Evolutionary conservation across 1,284 basidiomycete genomes (phyloP).

Genomic region (Ganoderma meredithae): DNA sequence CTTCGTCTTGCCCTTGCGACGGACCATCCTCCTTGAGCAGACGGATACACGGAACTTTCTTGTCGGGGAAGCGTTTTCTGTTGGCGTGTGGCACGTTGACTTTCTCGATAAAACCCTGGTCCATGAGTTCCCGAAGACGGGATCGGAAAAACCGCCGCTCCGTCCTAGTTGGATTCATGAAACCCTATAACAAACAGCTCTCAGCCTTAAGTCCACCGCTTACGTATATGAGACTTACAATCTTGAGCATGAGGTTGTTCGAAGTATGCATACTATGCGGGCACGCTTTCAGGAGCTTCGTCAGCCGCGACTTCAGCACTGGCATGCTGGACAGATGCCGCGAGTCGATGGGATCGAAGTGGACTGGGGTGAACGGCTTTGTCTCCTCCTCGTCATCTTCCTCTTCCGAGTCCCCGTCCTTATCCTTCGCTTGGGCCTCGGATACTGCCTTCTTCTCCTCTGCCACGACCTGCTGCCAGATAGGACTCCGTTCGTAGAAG

Average conservation of each 20-base stretch:
- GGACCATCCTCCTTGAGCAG: slow-evolving; percentile 53
- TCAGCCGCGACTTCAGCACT: slow-evolving; percentile 69
- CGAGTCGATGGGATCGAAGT: slow-evolving; percentile 77
- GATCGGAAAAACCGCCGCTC: slow-evolving; percentile 81
- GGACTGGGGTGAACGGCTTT: slow-evolving; percentile 44
- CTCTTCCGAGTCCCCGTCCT: slow-evolving; percentile 39
- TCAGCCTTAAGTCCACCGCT: neutral
- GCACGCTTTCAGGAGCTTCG: slow-evolving; percentile 72
- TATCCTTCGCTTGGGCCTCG: slow-evolving; percentile 39
- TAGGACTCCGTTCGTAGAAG: slow-evolving; percentile 74
- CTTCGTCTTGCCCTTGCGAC: slow-evolving; percentile 43
- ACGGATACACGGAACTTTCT: slow-evolving; percentile 67
- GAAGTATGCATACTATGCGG: slow-evolving; percentile 72
- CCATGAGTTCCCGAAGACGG: slow-evolving; percentile 72
- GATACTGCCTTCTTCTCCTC: slow-evolving; percentile 61
- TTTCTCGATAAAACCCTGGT: slow-evolving; percentile 75
- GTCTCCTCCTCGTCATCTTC: slow-evolving; percentile 48
- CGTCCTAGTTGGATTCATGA: slow-evolving; percentile 71
- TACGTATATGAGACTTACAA: slow-evolving; percentile 56
- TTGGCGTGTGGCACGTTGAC: slow-evolving; percentile 67
- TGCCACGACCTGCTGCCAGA: slow-evolving; percentile 74
- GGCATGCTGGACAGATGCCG: slow-evolving; percentile 77
- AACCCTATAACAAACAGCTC: slow-evolving; percentile 62
- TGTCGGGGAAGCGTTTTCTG: slow-evolving; percentile 49
- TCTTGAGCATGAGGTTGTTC: slow-evolving; percentile 71